A percentile compares a stretch with the other conserved stretches of the same genome.
Evolutionary conservation across 2,329 filamentous ascomycete genomes (phyloP).

Genomic region (Aspergillus sp.): DNA sequence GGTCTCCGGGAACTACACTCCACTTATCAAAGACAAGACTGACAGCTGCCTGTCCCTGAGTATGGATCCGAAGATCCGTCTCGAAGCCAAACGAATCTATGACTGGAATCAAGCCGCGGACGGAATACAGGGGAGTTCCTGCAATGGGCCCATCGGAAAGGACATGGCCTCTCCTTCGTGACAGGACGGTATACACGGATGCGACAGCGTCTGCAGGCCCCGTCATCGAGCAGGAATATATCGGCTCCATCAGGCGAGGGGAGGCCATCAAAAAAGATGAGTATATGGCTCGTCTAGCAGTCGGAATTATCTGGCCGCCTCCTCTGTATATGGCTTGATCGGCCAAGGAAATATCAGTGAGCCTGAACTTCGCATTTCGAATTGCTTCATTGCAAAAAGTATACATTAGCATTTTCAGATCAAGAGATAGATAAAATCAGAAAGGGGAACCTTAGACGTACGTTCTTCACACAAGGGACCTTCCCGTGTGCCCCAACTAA

Average conservation of each 20-base stretch:
- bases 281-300: constrained; percentile 87
- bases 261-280: constrained; percentile 96
- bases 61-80: constrained; percentile 94
- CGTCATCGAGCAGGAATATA: constrained; percentile 90
- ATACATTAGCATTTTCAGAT: background rate
- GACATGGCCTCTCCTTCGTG: constrained; percentile 85
- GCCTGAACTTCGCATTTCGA: constrained; percentile 95
- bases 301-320: constrained; percentile 96
- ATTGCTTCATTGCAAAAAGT: constrained; percentile 61
- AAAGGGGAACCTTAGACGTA: constrained; percentile 52
- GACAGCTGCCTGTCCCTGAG: constrained; percentile 86
- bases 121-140: constrained; percentile 89
- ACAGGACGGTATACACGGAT: constrained; percentile 87
- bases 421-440: background rate
- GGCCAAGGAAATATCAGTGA: constrained; percentile 86
- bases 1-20: constrained; percentile 94
- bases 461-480: constrained; percentile 97
- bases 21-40: constrained; percentile 93
- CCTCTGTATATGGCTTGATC: constrained; percentile 91
- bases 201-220: constrained; percentile 86
- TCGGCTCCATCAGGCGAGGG: constrained; percentile 92
- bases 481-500: constrained; percentile 94
- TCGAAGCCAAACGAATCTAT: constrained; percentile 98
- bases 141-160: constrained; percentile 91
- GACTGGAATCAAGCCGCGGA: constrained; percentile 87